Base-by-base conservation (phyloP, 805 yeast species). In the Candida oleophila region DNA sequence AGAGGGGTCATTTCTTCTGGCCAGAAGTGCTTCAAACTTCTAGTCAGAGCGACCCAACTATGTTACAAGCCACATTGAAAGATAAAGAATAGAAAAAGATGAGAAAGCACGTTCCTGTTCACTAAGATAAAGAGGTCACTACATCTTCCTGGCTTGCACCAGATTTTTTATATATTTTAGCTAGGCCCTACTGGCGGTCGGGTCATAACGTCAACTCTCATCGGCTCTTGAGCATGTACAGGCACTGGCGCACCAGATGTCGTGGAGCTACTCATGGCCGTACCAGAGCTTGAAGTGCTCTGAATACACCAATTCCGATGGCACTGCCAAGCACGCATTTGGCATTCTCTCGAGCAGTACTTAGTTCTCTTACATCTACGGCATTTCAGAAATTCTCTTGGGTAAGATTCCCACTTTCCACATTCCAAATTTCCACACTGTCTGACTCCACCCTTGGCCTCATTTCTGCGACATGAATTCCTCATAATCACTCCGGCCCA, bases 401-500 rank as follows among this genome's bases (percentile, higher is more conserved):
- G 96, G 51, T 70, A 82, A 41, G 78, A 80, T 65, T 92, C 99
- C 98, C 98, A 92, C 60, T 78, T 83, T 9, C 97, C 97, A 68
- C 99, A 92, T 22, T 82, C 86, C 55, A 90, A 87, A 62, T 85
- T 85, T 1, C 97, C 97, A 66, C 99, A 92, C 67, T 94, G 98
- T 44, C 98, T 77, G 25, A 92, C 86, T 1, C 97, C 97, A 15
- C 92, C 92, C 48, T 85, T 78, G 38, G 77, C 64, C 60, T 91
- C 97, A 62, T 92, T 94, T 58, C 91, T 83, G 47, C 97, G 79
- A 62, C 97, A 92, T 1, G 96, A 90, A 64, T 94, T 94, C 46
- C 98, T 76, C 91, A 94, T 94, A 35, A 91, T 89, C n/a, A 92
- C 96, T 3, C 96, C 94, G 2, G 97, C 89, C 99, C 99, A 92